phyloP scores from a whole-genome alignment of 495 filamentous ascomycete genomes.

The Tuber calosporum region DNA sequence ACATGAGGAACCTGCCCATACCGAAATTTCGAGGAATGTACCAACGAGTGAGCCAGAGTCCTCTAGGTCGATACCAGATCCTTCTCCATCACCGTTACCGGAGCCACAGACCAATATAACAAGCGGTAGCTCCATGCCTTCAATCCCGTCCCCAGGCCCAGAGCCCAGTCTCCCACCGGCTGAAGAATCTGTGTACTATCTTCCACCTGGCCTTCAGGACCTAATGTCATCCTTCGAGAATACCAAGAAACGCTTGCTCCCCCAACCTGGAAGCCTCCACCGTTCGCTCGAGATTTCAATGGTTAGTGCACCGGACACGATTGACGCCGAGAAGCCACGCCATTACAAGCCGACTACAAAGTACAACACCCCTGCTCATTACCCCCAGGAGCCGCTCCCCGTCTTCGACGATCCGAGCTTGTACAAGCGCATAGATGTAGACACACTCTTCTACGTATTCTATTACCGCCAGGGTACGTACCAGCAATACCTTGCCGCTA shows the following conservation, averaged over 20 bases:
- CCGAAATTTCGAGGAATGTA: slow-evolving; percentile 19
- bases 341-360: slow-evolving; percentile 75
- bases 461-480: slow-evolving; percentile 96
- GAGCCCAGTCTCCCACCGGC: slow-evolving; percentile 15
- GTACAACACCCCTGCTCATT: slow-evolving; percentile 72
- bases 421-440: slow-evolving; percentile 82
- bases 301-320: slow-evolving; percentile 59
- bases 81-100: slow-evolving; percentile 44
- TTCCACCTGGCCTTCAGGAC: slow-evolving; percentile 85
- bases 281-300: slow-evolving; percentile 67
- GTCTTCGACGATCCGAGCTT: slow-evolving; percentile 86
- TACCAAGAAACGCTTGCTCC: slow-evolving; percentile 59
- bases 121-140: slow-evolving; percentile 30
- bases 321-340: slow-evolving; percentile 72
- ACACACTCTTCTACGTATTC: slow-evolving; percentile 97
- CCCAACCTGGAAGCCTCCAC: slow-evolving; percentile 58
- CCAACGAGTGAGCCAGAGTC: slow-evolving; percentile 23
- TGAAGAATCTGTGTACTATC: slow-evolving; percentile 84
- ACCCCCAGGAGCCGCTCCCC: slow-evolving; percentile 80
- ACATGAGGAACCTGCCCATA: slow-evolving; percentile 44
- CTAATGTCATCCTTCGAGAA: slow-evolving; percentile 82
- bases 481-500: slow-evolving; percentile 93
- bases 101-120: slow-evolving; percentile 42
- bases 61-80: slow-evolving; percentile 22
- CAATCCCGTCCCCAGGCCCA: slow-evolving; percentile 34